Evolutionary conservation across 805 yeast species (phyloP), one percentile per base, ranked within the genome.

Genomic region (Suhomyces sp.): DNA sequence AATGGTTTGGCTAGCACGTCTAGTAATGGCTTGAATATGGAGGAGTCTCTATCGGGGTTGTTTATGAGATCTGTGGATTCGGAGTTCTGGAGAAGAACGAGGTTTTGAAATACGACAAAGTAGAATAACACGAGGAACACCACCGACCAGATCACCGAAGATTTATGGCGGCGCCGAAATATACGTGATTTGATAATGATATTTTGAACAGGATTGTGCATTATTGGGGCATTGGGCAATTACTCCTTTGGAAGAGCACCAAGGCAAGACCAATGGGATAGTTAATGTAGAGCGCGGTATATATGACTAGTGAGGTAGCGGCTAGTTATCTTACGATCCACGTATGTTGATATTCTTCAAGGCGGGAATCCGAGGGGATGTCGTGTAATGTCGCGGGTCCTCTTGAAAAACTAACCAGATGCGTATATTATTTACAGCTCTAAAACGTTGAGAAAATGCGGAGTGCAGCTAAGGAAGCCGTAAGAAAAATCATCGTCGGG

Each of bases 401-500:
- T n/a, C 36, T n/a, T 29, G 19, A 19, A 29, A 29, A 29, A 13
- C 12, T 29, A 4, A 29, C 33, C 33, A 29, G n/a, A 29, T 29
- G 33, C 33, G 33, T 12, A 29, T 29, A 29, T 29, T 33, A 33
- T n/a, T 33, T n/a, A 33, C 36, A 33, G 36, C 17, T 9, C 29
- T 42, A 24, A 24, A 42, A 50, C 35, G 24, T 29, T 26, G n/a
- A 50, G 33, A 13, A 57, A 47, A 48, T 57, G 57, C 27, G 55
- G 51, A 17, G 58, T 55, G 47, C 58, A 57, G 50, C 60, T 53
- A 17, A 55, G 40, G 44, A 44, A 40, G 35, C 31, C 36, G 33
- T 23, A 88, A 5, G 93, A 85, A 73, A 88, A 85, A 71, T 88
- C 96, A 3, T 82, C 82, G 13, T 76, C 71, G 53, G 87, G 87